Percentiles rank a stretch among this genome's conserved stretches.
phyloP scores from a whole-genome alignment of 202 grass and related monocot species.

The Bolboschoenoplectus hybrid region DNA sequence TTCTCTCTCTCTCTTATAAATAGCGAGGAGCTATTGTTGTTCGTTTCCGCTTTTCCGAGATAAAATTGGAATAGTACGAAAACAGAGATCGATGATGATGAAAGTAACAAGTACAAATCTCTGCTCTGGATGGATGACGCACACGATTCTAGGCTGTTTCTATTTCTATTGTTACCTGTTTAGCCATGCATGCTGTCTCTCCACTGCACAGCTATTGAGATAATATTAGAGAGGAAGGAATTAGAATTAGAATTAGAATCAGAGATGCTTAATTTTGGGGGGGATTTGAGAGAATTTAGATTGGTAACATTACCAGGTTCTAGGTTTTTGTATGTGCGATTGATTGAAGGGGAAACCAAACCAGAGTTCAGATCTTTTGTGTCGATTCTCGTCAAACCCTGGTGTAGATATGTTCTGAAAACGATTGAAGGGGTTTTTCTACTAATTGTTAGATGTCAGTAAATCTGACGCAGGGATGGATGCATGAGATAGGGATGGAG shows the following conservation, averaged over 20 bases:
- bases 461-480: not conserved
- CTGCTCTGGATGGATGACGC: not conserved
- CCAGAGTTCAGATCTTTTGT: not conserved
- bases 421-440: too few relatives aligned
- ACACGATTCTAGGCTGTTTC: not conserved
- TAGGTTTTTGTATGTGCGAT: not conserved
- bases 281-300: not conserved
- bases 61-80: not conserved
- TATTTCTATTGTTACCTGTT: not conserved
- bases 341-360: not conserved
- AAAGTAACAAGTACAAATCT: not conserved
- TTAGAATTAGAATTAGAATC: not conserved
- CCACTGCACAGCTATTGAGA: not conserved
- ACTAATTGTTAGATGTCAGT: not conserved
- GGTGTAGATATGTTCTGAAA: not conserved
- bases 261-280: not conserved
- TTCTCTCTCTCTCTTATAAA: constrained; percentile 12
- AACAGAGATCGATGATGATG: not conserved
- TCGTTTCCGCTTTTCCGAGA: not conserved
- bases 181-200: not conserved
- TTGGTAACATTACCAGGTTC: not conserved
- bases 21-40: not conserved
- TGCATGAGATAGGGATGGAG: not conserved
- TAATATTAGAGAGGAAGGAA: not conserved
- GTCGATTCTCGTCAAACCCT: not conserved